phyloP scores from a whole-genome alignment of 169 alveolate species.

The Blepharisma undulans region DNA sequence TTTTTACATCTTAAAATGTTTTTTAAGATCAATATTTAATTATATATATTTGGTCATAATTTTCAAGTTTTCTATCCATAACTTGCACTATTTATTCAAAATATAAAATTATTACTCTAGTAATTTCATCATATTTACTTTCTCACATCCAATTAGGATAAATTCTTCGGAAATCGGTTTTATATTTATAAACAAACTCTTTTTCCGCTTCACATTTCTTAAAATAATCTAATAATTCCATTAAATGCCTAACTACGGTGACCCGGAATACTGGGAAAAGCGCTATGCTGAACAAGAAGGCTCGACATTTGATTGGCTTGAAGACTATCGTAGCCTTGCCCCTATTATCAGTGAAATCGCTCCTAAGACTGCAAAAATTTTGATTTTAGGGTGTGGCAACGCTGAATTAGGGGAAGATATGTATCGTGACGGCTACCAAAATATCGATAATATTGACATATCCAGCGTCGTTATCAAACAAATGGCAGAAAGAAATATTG shows the following conservation, averaged over 20 bases:
- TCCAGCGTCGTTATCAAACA: slow-evolving; percentile 78
- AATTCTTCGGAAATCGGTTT: background rate
- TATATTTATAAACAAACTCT: background rate
- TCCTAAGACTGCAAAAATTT: slow-evolving; percentile 53
- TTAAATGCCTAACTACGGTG: slow-evolving; percentile 58
- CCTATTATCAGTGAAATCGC: slow-evolving; percentile 43
- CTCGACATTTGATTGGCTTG: slow-evolving; percentile 59
- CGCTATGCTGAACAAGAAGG: slow-evolving; percentile 56
- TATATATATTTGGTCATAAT: too few species aligned
- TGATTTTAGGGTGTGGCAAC: slow-evolving; percentile 90
- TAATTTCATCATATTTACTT: background rate
- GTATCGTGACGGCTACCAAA: slow-evolving; percentile 81
- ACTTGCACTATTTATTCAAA: too few species aligned
- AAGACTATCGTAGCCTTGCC: slow-evolving; percentile 49
- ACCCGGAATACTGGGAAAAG: slow-evolving; percentile 60
- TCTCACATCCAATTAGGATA: background rate
- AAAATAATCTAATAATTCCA: too few species aligned
- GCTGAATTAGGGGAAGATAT: slow-evolving; percentile 83
- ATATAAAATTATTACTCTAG: background rate
- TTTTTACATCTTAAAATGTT: too few species aligned
- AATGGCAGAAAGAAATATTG: slow-evolving; percentile 74
- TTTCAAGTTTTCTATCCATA: too few species aligned
- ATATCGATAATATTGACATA: slow-evolving; percentile 85
- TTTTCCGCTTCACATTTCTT: background rate
- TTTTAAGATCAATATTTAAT: too few species aligned